Base-by-base conservation (phyloP, 768 basidiomycete species). In the Galerina marginata region DNA sequence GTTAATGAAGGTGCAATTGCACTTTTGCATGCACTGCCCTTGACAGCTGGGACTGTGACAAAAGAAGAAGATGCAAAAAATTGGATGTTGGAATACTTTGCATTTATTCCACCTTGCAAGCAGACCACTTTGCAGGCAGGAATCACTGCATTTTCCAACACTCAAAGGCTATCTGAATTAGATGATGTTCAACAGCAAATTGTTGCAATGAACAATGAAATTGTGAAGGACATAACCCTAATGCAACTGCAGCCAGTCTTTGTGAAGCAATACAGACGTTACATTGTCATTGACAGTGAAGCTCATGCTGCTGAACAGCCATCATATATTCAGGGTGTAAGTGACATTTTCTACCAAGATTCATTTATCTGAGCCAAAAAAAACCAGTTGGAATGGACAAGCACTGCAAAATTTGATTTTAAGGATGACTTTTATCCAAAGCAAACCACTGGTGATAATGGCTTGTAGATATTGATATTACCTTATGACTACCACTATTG, bases 231-330 rank as follows among this genome's bases (percentile, higher is more conserved):
- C 63, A 66, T 92, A 62, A 60, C 69, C 26, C 67, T 65, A 39
- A 82, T 91, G 78, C 87, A 89, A 65, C 71, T 73, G 45, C 89
- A 91, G 60, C 88, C 87, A 16, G 72, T 65, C n/a, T 76, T 91
- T 39, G 86, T 89, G 82, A 72, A 78, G 49, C 66, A 77, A 25
- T 86, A 87, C 67, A 82, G 91, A 26, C 83, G 91, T 20, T 92
- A 84, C 71, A 84, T 90, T 10, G 78, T 90, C 1, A 73, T 92
- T 37, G 79, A 69, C 65, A 74, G 76, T 46, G 77, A 82, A 62
- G 61, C 56, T 12, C 60, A 62, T 36, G 59, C 68, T 43, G 51
- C 39, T n/a, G 23, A 26, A 3, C 14, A 20, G n/a, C 42, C 33
- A 16, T 9, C 7, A n/a, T 56, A 65, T 53, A 61, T 55, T 54